A percentile compares a stretch with the other conserved stretches of the same genome.
Conservation (phyloP, 768 basidiomycete species). For the Psilocybe subaeruginosa region DNA sequence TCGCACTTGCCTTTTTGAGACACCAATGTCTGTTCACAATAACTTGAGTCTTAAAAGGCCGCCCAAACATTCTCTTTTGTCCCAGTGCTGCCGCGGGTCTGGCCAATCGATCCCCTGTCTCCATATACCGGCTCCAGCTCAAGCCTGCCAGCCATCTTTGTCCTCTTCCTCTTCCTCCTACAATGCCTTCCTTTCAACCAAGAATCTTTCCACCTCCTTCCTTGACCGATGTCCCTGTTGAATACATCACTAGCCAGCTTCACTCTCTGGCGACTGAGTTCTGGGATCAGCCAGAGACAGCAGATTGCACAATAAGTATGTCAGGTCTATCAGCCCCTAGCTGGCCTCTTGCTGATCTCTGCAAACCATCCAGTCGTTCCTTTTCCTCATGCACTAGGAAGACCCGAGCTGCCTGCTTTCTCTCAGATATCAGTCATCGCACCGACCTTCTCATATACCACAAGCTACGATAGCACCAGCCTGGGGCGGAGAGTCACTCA, state of each 20-base stretch:
- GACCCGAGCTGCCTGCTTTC: conserved; percentile 33
- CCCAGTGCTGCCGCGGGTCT: conserved; percentile 44
- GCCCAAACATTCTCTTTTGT: conserved; percentile 27
- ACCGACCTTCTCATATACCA: conserved; percentile 31
- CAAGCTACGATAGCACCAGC: conserved; percentile 43
- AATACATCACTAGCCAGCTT: conserved; percentile 74
- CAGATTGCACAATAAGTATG: conserved; percentile 80
- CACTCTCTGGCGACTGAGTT: conserved; percentile 66
- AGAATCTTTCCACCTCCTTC: conserved; percentile 68
- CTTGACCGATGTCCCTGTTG: conserved; percentile 64
- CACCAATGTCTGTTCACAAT: not conserved
- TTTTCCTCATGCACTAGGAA: conserved; percentile 44
- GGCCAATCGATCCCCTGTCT: conserved; percentile 33
- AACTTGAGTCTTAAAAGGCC: conserved; percentile 28
- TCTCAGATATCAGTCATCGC: conserved; percentile 33
- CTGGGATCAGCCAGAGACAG: conserved; percentile 76
- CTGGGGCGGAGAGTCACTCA: conserved; percentile 54
- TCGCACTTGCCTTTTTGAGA: conserved; percentile 1
- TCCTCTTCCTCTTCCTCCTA: conserved; percentile 4
- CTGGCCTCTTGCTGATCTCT: conserved; percentile 5
- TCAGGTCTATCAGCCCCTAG: conserved; percentile 4
- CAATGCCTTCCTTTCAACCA: conserved; percentile 48
- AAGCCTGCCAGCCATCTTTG: conserved; percentile 28
- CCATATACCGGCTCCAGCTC: conserved; percentile 27
- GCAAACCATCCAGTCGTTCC: conserved; percentile 45